phyloP scores from a whole-genome alignment of 345 rosid genomes.

The Ceriops decandra region DNA sequence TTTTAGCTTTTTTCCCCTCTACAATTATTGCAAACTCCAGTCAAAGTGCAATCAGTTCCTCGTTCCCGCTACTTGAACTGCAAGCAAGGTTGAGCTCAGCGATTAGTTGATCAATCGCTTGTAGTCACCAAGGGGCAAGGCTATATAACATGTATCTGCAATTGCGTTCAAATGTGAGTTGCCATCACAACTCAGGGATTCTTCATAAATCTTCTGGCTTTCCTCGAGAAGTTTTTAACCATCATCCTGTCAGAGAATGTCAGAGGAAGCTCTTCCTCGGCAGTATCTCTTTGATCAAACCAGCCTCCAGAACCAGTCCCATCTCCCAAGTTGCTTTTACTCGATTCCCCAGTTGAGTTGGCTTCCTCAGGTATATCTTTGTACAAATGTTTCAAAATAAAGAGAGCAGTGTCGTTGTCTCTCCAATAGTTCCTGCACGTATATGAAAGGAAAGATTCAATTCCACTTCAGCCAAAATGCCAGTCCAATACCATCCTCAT shows the following conservation, averaged over 20 bases:
- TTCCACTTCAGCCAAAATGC: no score
- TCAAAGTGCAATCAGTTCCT: no score
- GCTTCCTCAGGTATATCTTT: slow-evolving; percentile 65
- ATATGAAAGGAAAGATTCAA: neutral
- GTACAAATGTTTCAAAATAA: slow-evolving; percentile 80
- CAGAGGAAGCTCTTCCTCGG: slow-evolving; percentile 73
- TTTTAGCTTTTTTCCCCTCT: no score
- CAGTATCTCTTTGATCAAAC: slow-evolving; percentile 43
- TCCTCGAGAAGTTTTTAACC: slow-evolving; percentile 54
- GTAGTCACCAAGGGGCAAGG: no score
- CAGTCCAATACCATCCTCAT: no score
- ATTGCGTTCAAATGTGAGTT: slow-evolving; percentile 4
- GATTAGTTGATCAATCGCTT: no score
- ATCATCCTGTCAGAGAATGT: slow-evolving; percentile 62
- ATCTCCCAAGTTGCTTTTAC: slow-evolving; percentile 28
- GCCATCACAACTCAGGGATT: slow-evolving; percentile 17
- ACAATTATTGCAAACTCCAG: no score
- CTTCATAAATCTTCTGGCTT: slow-evolving; percentile 49
- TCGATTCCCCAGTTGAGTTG: slow-evolving; percentile 29
- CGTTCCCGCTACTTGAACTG: no score
- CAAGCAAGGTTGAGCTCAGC: no score
- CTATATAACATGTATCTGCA: neutral
- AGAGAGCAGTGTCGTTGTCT: slow-evolving; percentile 87
- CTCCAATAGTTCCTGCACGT: slow-evolving; percentile 91
- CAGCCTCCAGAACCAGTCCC: slow-evolving; percentile 35